A percentile compares a stretch with the other conserved stretches of the same genome.
Conservation (phyloP, 1,284 basidiomycete genomes). For the Trametes sp. region DNA sequence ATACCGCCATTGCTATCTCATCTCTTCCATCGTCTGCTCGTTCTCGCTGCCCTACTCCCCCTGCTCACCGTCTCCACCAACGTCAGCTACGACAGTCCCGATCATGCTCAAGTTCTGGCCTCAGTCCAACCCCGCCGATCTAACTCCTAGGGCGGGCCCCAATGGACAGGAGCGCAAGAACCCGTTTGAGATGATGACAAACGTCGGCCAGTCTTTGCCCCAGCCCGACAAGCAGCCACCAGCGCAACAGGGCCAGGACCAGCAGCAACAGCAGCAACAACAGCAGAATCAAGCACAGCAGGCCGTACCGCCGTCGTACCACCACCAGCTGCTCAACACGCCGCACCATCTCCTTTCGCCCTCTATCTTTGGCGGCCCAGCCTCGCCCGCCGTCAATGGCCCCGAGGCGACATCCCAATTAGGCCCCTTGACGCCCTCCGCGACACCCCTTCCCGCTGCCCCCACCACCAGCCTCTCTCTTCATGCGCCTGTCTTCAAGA, state of each 20-base stretch:
- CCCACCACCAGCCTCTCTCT: slow-evolving; percentile 79
- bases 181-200: slow-evolving; percentile 67
- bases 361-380: slow-evolving; percentile 41
- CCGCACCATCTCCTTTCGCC: slow-evolving; percentile 39
- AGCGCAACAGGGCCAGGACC: slow-evolving; percentile 15
- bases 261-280: slow-evolving; percentile 39
- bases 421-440: slow-evolving; percentile 48
- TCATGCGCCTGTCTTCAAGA: slow-evolving; percentile 82
- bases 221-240: slow-evolving; percentile 17
- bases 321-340: slow-evolving; percentile 52
- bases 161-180: slow-evolving; percentile 64
- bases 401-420: slow-evolving; percentile 42
- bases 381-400: slow-evolving; percentile 34
- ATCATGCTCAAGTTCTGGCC: slow-evolving; percentile 77
- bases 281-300: slow-evolving; percentile 25
- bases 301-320: slow-evolving; percentile 37
- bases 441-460: slow-evolving; percentile 57
- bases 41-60: slow-evolving; percentile 5
- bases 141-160: slow-evolving; percentile 70
- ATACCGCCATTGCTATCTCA: slow-evolving; percentile 17
- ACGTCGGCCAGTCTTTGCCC: slow-evolving; percentile 32
- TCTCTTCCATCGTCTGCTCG: slow-evolving; percentile 16
- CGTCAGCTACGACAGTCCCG: slow-evolving; percentile 15
- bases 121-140: slow-evolving; percentile 63
- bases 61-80: slow-evolving; percentile 18